Evolutionary conservation across 768 basidiomycete species (phyloP), one percentile per base, ranked within the genome.

Genomic region (Pulveroboletus sp.): DNA sequence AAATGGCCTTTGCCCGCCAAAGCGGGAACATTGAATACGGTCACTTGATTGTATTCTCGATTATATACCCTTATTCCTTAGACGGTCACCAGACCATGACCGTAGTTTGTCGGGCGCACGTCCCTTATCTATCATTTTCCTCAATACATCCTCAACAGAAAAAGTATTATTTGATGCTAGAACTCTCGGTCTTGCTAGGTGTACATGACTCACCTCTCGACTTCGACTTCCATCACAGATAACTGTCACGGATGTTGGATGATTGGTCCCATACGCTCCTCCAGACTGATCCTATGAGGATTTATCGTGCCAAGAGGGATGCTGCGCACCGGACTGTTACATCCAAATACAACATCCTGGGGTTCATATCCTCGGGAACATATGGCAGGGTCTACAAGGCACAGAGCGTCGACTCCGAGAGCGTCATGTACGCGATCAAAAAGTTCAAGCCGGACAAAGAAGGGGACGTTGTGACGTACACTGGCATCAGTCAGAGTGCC

Each of bases 391-490:
- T 98, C 2, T 99, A 98, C 81, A 98, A 98, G 67, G 96, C 94
- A 0, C 80, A 84, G 62, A 87, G 86, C 61, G 73, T 80, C 40
- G 86, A 84, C 11, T 77, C 81, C 4, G 83, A 85, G 37, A 81
- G 76, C 3, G 75, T 72, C 55, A 77, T 95, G 41, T 87, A 93
- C 58, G 96, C 96, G 6, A 98, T 99, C 73, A 99, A 99, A 76
- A 99, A 98, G 69, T 98, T 98, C 76, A 99, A 99, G 65, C 96
- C 95, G 0, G 96, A 99, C 77, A 98, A 98, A 69, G 96, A 99
- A 72, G 95, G 95, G 18, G 96, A 98, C 63, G 84, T 93, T 1
- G 73, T 87, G 45, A 93, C 93, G 0, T 99, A 98, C 67, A 97
- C 95, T 9, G 96, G 95, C 2, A 93, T 99, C 59, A 94, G 91